phyloP scores from a whole-genome alignment of 2,329 filamentous ascomycete genomes.

The Botrytis hyacinthi region DNA sequence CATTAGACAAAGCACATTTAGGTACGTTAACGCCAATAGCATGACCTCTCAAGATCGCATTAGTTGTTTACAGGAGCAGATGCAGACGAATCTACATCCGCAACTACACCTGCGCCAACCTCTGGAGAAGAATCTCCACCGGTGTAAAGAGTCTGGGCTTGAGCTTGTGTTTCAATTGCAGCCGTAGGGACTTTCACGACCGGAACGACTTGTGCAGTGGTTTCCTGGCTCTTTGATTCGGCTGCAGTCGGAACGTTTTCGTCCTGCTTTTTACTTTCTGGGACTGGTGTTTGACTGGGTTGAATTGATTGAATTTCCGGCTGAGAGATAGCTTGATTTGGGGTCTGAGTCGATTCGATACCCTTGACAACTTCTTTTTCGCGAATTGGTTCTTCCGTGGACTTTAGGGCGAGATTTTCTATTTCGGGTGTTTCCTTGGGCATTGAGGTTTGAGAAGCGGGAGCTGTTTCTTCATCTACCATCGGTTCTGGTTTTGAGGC shows the following conservation, averaged over 20 bases:
- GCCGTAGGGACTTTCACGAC: neutral
- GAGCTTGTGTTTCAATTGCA: neutral
- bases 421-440: neutral
- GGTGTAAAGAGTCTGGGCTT: neutral
- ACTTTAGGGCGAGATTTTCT: neutral
- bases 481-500: neutral
- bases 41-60: neutral
- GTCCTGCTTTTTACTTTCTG: neutral
- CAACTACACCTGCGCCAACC: neutral
- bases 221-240: neutral
- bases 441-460: neutral
- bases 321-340: neutral
- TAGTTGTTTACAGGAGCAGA: neutral
- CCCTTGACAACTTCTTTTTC: neutral
- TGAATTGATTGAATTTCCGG: neutral
- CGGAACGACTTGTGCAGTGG: neutral
- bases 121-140: neutral
- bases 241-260: neutral
- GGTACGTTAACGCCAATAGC: neutral
- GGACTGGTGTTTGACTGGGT: neutral
- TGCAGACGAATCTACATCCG: neutral
- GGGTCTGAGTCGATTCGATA: neutral
- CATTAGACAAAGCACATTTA: neutral
- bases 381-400: neutral
- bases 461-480: neutral